Percentiles rank a stretch among this genome's conserved stretches.
These are phyloP conservation scores for Pelargonium myrrhifolium DNA, from an alignment of 441 rosid genomes.

Conservation along the genomic window DNA sequence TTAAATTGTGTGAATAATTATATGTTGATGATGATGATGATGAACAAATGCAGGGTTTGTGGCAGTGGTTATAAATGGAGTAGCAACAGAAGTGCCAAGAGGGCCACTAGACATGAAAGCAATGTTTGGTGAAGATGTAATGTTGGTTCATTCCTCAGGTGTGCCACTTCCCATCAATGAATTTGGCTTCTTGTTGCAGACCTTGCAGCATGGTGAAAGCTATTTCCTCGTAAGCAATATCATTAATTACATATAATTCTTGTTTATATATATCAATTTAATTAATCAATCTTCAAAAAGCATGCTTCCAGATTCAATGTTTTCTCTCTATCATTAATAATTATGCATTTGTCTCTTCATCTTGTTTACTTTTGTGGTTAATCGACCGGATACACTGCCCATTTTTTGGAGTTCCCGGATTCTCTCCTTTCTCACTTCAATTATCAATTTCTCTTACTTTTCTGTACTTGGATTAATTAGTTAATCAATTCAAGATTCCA, in stretches of 20 bases:
- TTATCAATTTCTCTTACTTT: neutral
- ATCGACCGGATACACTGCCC: neutral
- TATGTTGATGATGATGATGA: neutral
- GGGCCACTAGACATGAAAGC: slow-evolving; percentile 72
- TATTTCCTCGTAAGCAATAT: slow-evolving; percentile 66
- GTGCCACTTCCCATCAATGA: slow-evolving; percentile 64
- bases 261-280: neutral
- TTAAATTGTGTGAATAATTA: too few species aligned
- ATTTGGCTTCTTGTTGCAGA: slow-evolving; percentile 63
- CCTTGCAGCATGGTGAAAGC: slow-evolving; percentile 85
- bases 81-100: slow-evolving; percentile 67
- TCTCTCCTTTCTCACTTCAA: neutral
- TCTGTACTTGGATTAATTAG: neutral
- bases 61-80: slow-evolving; percentile 81
- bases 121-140: slow-evolving; percentile 61
- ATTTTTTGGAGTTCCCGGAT: neutral
- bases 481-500: neutral
- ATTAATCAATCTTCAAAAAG: too few species aligned
- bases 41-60: slow-evolving; percentile 48
- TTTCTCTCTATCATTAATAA: too few species aligned
- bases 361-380: neutral
- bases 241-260: neutral
- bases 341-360: neutral
- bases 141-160: slow-evolving; percentile 76
- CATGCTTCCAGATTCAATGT: too few species aligned